Evolutionary conservation across 257 asterid species (phyloP).

Genomic region (Gynochthodes officinalis): DNA sequence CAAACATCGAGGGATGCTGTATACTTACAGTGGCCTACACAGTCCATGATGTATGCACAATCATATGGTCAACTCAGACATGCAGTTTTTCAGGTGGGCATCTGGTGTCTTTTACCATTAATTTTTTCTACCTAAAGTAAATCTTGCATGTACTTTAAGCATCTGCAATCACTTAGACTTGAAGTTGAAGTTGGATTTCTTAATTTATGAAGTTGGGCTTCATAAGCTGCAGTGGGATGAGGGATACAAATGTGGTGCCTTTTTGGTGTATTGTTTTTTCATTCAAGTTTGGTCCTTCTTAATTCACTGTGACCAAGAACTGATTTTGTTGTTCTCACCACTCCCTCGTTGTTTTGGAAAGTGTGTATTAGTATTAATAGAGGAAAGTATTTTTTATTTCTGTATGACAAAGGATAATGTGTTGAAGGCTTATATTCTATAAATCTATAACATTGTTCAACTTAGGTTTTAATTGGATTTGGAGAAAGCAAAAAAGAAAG

Average conservation of each 20-base stretch:
- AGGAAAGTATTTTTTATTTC: not conserved
- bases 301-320: not conserved
- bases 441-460: too few relatives aligned
- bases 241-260: too few relatives aligned
- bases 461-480: not conserved
- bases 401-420: not conserved
- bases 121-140: not conserved
- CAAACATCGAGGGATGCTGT: slow-evolving; percentile 59
- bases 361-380: not conserved
- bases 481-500: not conserved
- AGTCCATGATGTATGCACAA: slow-evolving; percentile 83
- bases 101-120: slow-evolving; percentile 2
- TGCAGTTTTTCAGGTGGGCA: slow-evolving; percentile 67
- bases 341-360: not conserved
- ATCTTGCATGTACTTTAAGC: not conserved
- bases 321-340: not conserved
- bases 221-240: not conserved
- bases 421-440: not conserved
- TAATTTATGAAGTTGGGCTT: not conserved
- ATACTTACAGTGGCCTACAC: slow-evolving; percentile 86
- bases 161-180: not conserved
- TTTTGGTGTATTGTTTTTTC: not conserved
- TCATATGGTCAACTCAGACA: slow-evolving; percentile 81
- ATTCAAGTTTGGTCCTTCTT: not conserved
- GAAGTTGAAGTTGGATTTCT: not conserved